These are phyloP conservation scores for Melampsora larici-populina DNA, from an alignment of 1,284 basidiomycete genomes.

Conservation along the genomic window DNA sequence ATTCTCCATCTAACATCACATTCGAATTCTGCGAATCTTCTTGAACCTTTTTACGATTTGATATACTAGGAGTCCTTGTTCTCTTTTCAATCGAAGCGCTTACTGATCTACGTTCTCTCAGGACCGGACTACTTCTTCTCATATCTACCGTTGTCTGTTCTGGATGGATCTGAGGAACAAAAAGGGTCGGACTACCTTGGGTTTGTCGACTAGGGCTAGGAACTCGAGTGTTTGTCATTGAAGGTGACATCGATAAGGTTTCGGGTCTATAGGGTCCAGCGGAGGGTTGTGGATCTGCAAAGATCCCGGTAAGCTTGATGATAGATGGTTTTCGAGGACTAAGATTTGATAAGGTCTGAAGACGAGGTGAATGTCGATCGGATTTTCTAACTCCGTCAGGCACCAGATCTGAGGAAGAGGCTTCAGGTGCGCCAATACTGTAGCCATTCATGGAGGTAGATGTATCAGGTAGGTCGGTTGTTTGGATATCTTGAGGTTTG, in stretches of 20 bases:
- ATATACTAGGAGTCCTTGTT: background rate
- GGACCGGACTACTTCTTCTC: background rate
- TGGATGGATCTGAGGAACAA: background rate
- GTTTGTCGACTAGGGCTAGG: background rate
- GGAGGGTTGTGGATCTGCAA: background rate
- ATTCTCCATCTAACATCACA: background rate
- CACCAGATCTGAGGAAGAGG: background rate
- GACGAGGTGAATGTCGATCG: background rate
- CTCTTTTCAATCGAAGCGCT: background rate
- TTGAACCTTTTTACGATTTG: background rate
- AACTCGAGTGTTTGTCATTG: background rate
- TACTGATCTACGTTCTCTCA: slow-evolving; percentile 7
- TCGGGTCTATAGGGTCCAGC: background rate
- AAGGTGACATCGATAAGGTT: background rate
- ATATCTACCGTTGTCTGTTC: background rate
- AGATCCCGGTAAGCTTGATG: slow-evolving; percentile 11
- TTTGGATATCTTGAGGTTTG: background rate
- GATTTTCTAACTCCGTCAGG: background rate
- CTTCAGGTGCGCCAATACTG: background rate
- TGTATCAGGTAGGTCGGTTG: background rate
- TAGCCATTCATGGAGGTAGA: background rate
- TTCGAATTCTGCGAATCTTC: background rate
- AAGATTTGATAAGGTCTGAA: background rate
- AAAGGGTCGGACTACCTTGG: background rate
- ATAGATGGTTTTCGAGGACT: slow-evolving; percentile 5